Conservation (phyloP, 495 filamentous ascomycete genomes). For the Penicillium bialowiezense region DNA sequence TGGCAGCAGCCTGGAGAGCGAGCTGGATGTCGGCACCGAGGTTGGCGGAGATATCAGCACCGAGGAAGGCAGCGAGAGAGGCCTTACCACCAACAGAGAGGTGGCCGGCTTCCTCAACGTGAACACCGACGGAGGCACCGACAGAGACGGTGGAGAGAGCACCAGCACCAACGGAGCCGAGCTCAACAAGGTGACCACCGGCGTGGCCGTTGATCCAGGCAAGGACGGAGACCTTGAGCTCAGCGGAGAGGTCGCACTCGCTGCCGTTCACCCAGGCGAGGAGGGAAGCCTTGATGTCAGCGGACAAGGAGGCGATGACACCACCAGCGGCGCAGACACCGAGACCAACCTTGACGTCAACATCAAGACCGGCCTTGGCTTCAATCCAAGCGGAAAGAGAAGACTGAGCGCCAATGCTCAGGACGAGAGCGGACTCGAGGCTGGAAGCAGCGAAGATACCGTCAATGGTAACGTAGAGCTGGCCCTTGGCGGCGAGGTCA, state of each 20-base stretch:
- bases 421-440: conserved; percentile 29
- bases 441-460: conserved; percentile 37
- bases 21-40: conserved; percentile 30
- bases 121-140: conserved; percentile 32
- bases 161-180: conserved; percentile 27
- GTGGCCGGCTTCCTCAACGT: conserved; percentile 31
- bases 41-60: conserved; percentile 23
- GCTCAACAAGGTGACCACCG: conserved; percentile 25
- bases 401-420: conserved; percentile 30
- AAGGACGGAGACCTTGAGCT: conserved; percentile 31
- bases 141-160: conserved; percentile 36
- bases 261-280: conserved; percentile 29
- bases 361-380: conserved; percentile 21
- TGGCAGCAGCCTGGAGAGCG: conserved; percentile 30
- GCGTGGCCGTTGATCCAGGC: conserved; percentile 36
- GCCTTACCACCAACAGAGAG: conserved; percentile 31
- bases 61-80: conserved; percentile 36
- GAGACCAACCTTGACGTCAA: conserved; percentile 34
- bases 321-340: conserved; percentile 38
- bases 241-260: conserved; percentile 29
- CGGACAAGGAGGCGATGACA: conserved; percentile 30
- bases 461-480: conserved; percentile 38
- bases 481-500: conserved; percentile 36
- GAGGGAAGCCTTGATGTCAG: conserved; percentile 34
- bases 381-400: conserved; percentile 32